These are phyloP conservation scores for Hypomontagnella submonticulosa DNA, from an alignment of 495 filamentous ascomycete genomes.

Conservation along the genomic window DNA sequence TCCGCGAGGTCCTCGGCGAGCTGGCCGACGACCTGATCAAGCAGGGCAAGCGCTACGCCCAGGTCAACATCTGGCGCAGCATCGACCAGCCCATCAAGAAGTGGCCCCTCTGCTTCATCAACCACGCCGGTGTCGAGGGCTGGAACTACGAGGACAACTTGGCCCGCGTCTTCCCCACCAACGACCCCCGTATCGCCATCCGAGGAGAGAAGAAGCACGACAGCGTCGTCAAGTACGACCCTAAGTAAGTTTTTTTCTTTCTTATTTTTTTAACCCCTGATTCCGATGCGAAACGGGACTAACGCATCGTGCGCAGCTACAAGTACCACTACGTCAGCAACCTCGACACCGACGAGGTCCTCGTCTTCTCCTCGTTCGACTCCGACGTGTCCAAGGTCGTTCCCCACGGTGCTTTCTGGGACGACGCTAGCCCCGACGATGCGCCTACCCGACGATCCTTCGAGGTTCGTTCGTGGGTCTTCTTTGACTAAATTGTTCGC, in stretches of 20 bases:
- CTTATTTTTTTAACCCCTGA: neutral
- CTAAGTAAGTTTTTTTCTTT: conserved; percentile 30
- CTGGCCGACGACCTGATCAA: conserved; percentile 78
- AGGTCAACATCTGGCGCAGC: conserved; percentile 62
- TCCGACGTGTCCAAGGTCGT: conserved; percentile 44
- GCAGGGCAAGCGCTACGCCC: conserved; percentile 71
- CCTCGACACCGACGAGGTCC: conserved; percentile 49
- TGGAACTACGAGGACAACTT: conserved; percentile 44
- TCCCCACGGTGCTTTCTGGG: conserved; percentile 47
- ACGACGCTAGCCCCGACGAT: conserved; percentile 38
- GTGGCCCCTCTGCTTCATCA: conserved; percentile 48
- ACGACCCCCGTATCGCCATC: conserved; percentile 45
- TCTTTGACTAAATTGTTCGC: conserved; percentile 47
- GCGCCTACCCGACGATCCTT: conserved; percentile 45
- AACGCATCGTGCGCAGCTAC: conserved; percentile 36
- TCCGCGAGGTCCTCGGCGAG: conserved; percentile 73
- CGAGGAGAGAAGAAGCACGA: conserved; percentile 45
- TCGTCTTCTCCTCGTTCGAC: conserved; percentile 48
- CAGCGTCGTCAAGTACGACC: conserved; percentile 46
- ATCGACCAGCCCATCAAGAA: conserved; percentile 44
- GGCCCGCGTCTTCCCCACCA: conserved; percentile 41
- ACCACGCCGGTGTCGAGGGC: conserved; percentile 38
- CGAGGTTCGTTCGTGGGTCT: conserved; percentile 48
- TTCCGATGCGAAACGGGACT: conserved; percentile 5
- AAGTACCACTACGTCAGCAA: conserved; percentile 55